Percentiles rank a stretch among this genome's conserved stretches.
Conservation (phyloP, 2,329 filamentous ascomycete species). For the Claviceps africana region DNA sequence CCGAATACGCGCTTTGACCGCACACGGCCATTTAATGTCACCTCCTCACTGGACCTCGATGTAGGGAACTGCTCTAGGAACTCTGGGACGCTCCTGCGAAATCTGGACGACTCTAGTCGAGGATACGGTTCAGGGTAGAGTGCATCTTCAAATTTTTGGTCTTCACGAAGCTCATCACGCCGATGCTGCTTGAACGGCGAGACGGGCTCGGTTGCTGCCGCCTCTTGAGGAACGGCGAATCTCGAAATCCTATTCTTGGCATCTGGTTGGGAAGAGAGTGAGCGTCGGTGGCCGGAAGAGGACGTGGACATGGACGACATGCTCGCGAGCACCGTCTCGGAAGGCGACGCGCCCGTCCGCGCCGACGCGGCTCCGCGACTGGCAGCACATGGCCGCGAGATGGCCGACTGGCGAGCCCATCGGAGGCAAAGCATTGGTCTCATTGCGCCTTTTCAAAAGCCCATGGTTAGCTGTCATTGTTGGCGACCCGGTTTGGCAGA, state of each 20-base stretch:
- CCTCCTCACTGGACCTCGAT: conserved; percentile 13
- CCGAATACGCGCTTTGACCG: conserved; percentile 56
- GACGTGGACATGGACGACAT: not conserved
- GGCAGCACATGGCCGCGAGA: conserved; percentile 1
- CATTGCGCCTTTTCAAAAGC: conserved; percentile 19
- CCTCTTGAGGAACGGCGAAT: conserved; percentile 9
- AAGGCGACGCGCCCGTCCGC: not conserved
- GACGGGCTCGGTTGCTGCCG: conserved; percentile 12
- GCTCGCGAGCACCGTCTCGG: not conserved
- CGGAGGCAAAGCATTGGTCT: conserved; percentile 23
- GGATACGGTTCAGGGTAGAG: conserved; percentile 23
- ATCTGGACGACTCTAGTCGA: conserved; percentile 14
- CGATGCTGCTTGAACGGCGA: conserved; percentile 25
- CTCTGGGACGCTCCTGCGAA: conserved; percentile 19
- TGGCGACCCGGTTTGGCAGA: not conserved
- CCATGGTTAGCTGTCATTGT: conserved; percentile 2
- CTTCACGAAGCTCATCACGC: conserved; percentile 17
- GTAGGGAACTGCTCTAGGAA: conserved; percentile 19
- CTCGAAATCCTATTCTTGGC: conserved; percentile 5
- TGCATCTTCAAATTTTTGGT: conserved; percentile 20
- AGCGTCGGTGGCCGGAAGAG: too few species aligned
- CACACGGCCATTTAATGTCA: conserved; percentile 48
- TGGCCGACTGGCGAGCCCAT: conserved; percentile 18
- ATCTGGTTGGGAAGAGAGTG: conserved; percentile 11
- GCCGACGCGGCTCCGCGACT: not conserved